phyloP scores from a whole-genome alignment of 2,329 filamentous ascomycete species.

The Penicillium olsonii region DNA sequence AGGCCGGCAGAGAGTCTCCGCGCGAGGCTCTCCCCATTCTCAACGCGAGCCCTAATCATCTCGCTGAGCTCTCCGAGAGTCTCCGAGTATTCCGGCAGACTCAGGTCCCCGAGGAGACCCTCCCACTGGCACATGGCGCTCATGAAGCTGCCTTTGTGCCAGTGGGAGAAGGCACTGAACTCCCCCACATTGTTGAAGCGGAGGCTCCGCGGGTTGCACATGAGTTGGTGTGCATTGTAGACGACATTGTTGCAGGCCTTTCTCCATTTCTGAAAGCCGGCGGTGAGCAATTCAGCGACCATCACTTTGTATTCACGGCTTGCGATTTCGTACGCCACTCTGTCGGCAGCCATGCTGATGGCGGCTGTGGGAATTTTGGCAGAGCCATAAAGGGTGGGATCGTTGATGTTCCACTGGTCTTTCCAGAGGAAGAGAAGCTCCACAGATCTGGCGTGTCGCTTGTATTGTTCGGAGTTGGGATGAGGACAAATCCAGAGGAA shows the following conservation, averaged over 20 bases:
- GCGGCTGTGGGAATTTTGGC: conserved; percentile 29
- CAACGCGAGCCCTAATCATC: conserved; percentile 29
- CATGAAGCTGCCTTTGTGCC: conserved; percentile 27
- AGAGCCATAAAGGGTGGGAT: conserved; percentile 20
- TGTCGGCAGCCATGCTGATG: conserved; percentile 26
- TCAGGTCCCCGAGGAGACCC: conserved; percentile 16
- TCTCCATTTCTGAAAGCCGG: too few species aligned
- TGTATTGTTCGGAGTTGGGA: not conserved
- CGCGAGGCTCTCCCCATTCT: conserved; percentile 21
- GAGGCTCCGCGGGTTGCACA: conserved; percentile 10
- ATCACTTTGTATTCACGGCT: too few species aligned
- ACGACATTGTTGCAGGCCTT: too few species aligned
- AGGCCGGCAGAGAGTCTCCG: conserved; percentile 4
- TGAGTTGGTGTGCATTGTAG: conserved; percentile 12
- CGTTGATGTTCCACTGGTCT: conserved; percentile 6
- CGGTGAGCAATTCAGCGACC: too few species aligned
- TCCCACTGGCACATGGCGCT: conserved; percentile 33
- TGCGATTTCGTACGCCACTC: conserved; percentile 25
- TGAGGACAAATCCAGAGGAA: too few species aligned
- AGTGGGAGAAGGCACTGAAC: conserved; percentile 22
- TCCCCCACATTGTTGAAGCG: conserved; percentile 15
- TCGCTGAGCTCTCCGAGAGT: conserved; percentile 27
- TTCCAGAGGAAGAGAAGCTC: conserved; percentile 29
- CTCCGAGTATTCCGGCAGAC: conserved; percentile 29
- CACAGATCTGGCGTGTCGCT: conserved; percentile 26